Evolutionary conservation across 2,329 filamentous ascomycete genomes (phyloP), one percentile per base, ranked within the genome.

Genomic region (Cadophora sp.): DNA sequence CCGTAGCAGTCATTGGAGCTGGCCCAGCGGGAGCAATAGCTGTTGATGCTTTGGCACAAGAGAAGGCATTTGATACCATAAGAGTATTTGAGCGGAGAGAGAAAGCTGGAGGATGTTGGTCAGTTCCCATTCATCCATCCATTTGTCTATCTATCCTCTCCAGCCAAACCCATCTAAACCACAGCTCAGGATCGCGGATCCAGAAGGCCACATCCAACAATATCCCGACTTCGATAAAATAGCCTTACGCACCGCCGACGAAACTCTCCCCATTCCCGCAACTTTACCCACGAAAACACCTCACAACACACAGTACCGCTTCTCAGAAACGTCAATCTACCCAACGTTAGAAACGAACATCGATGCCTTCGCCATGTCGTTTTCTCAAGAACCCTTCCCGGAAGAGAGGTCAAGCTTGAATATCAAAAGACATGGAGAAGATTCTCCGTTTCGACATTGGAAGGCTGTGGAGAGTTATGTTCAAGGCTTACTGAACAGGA

Each of bases 341-440:
- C 86, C 87, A 0, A 84, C 85, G 24, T 79, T 91, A n/a, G 87
- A 91, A 74, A 91, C 88, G 2, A 91, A 91, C 70, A 85, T 91
- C 53, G 84, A 86, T 69, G 80, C 81, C 6, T 74, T 83, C 1
- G 81, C 86, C 0, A 91, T 91, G 89, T 81, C 83, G 19, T 91
- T 86, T 76, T 85, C 83, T 0, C 81, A 87, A 68, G 87, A 89
- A 64, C 79, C 81, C 0, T 86, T 89, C 16, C 83, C 86, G 0
- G 75, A 76, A 0, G 76, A 81, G 53, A 76, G 79, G 29, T 82
- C 80, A 16, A 72, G 81, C 53, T 76, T 77, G 66, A 82, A 81
- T 22, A 78, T 85, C 62, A 70, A 78, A 27, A 74, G 83, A 29
- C 86, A 91, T 69, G 88, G 89, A 0, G 73, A 80, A 0, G 80